phyloP scores from a whole-genome alignment of 805 yeast species.

The Spathaspora passalidarum region DNA sequence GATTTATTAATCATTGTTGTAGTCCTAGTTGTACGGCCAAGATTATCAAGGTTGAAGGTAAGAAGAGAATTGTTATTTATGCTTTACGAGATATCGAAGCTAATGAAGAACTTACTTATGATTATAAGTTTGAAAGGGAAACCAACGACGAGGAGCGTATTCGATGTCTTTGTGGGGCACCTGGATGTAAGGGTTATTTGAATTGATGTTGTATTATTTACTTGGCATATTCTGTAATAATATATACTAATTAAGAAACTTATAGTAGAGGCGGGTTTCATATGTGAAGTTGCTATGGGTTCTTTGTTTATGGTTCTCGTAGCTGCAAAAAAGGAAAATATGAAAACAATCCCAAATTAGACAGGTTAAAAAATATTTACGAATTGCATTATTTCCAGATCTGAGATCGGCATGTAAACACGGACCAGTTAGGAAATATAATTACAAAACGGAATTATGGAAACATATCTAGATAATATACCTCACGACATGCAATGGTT shows the following conservation, averaged over 20 bases:
- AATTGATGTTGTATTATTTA: conserved; percentile 41
- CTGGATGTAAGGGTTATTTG: conserved; percentile 88
- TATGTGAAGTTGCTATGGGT: too few relatives aligned
- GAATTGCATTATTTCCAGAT: not conserved
- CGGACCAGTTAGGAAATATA: not conserved
- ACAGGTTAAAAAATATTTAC: not conserved
- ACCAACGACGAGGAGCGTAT: conserved; percentile 84
- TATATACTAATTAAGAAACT: not conserved
- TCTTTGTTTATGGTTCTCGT: not conserved
- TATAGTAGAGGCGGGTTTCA: too few relatives aligned
- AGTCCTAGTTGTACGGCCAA: conserved; percentile 97
- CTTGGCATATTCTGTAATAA: not conserved
- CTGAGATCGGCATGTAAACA: not conserved
- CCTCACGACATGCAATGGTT: not conserved
- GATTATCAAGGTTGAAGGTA: conserved; percentile 91
- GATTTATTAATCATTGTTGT: conserved; percentile 97
- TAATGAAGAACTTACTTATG: conserved; percentile 91
- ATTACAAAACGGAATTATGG: not conserved
- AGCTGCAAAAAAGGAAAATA: not conserved
- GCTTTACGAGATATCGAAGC: conserved; percentile 85
- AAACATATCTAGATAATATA: not conserved
- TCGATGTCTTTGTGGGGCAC: conserved; percentile 92
- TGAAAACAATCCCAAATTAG: not conserved
- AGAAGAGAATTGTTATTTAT: conserved; percentile 89
- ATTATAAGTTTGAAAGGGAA: conserved; percentile 92